Conservation (phyloP, 2,329 filamentous ascomycete genomes). For the Metarhizium sp. region DNA sequence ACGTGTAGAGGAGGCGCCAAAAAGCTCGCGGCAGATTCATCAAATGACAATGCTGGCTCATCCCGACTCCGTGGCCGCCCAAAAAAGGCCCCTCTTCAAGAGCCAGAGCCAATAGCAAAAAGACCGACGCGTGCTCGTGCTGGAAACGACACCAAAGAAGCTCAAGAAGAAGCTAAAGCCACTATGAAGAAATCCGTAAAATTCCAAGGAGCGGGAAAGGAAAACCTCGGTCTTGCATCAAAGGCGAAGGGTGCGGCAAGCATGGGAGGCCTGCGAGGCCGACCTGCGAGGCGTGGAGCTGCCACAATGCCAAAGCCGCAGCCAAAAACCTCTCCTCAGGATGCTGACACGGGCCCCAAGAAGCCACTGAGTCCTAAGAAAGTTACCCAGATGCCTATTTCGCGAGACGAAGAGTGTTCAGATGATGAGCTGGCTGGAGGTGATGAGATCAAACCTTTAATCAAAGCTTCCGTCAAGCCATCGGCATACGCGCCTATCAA, state of each 20-base stretch:
- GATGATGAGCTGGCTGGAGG: constrained; percentile 52
- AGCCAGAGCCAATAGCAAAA: constrained; percentile 13
- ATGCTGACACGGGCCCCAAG: constrained; percentile 20
- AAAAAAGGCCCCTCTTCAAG: constrained; percentile 26
- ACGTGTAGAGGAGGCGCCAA: constrained; percentile 18
- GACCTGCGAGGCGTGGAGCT: constrained; percentile 34
- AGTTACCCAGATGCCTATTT: constrained; percentile 45
- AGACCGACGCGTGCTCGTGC: constrained; percentile 20
- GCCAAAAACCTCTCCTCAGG: constrained; percentile 20
- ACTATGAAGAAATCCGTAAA: constrained; percentile 51
- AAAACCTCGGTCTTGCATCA: constrained; percentile 42
- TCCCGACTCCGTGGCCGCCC: constrained; percentile 30
- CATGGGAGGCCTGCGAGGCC: constrained; percentile 21
- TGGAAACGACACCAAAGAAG: constrained; percentile 20
- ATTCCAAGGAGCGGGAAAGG: constrained; percentile 56
- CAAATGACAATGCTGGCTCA: constrained; percentile 12
- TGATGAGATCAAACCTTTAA: constrained; percentile 40
- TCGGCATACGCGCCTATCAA: neutral
- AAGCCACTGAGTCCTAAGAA: constrained; percentile 56
- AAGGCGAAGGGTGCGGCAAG: constrained; percentile 26
- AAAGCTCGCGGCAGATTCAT: constrained; percentile 15
- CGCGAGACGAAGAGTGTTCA: constrained; percentile 35
- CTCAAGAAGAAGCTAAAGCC: constrained; percentile 28
- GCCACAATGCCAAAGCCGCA: constrained; percentile 23
- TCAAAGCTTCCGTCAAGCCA: constrained; percentile 47